A percentile compares a stretch with the other conserved stretches of the same genome.
Evolutionary conservation across 2,329 filamentous ascomycete species (phyloP).

Genomic region (Parasarocladium wereldwijsianum): DNA sequence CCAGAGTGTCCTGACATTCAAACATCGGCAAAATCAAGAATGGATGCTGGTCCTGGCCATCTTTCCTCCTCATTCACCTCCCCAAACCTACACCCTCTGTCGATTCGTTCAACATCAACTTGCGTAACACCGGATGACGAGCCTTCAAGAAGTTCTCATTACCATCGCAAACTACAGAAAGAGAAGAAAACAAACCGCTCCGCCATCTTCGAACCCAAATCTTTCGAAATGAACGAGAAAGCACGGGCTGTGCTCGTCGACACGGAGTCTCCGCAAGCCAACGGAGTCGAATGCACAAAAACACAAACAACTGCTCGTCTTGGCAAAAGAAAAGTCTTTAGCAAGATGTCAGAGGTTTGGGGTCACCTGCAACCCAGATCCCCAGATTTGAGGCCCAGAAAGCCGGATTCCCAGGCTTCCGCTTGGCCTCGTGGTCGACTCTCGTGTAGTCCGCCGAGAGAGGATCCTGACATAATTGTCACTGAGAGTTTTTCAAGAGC

Average conservation of each 20-base stretch:
- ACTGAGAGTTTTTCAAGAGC: neutral
- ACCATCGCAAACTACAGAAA: no score
- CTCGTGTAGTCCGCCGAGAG: neutral
- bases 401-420: neutral
- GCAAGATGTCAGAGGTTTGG: slow-evolving; percentile 19
- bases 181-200: no score
- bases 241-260: slow-evolving; percentile 21
- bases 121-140: no score
- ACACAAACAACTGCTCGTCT: slow-evolving; percentile 12
- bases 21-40: no score
- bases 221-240: slow-evolving; percentile 18
- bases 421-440: neutral
- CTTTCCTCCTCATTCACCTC: no score
- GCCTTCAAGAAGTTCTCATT: no score
- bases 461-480: neutral
- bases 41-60: no score
- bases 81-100: no score
- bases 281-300: slow-evolving; percentile 6
- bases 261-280: slow-evolving; percentile 19
- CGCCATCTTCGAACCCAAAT: no score
- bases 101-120: no score
- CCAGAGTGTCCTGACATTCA: no score
- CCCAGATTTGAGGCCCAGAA: slow-evolving; percentile 5
- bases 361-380: slow-evolving; percentile 14
- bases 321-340: slow-evolving; percentile 15